Base-by-base conservation (phyloP, 2,329 filamentous ascomycete species). In the Bipolaris cookei region DNA sequence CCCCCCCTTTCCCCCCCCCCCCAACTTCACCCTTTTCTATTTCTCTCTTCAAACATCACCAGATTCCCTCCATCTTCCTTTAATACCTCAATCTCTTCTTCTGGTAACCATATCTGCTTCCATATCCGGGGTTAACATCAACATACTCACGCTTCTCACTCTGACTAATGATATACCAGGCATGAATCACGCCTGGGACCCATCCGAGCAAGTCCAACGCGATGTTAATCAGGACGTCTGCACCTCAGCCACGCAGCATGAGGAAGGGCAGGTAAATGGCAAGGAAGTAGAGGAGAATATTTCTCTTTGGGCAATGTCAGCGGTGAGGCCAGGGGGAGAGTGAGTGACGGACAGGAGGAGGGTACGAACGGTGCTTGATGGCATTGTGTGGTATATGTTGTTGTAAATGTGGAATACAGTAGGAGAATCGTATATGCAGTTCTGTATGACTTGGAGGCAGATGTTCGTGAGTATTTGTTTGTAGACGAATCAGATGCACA, bases 201-300 rank as follows among this genome's bases (percentile, higher is more conserved):
- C 71, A 76, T 10, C 76, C 78, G 5, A 80, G 59, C 14, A 76
- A 65, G 10, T 60, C 68, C 8, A 80, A 62, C 11, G 61, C 61
- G 38, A 80, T 75, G 57, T 79, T 80, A 61, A 80, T 79, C 18
- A 78, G 53, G 21, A 80, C 64, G 45, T 80, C 77, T 6, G 68
- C 70, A 23, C 68, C 68, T 51, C 77, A 79, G 30, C 76, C 78
- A 3, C 70, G 67, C 51, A 75, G 73, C 16, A 80, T 71, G 1
- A 80, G 54, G 6, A 77, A 77, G 18, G 79, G 78, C 1, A 79
- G 11, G 51, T 65, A 71, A 37, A 74, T 64, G 2, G 67, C 72
- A 50, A 74, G 58, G 54, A 74, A 71, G 62, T 74, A 74, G 54
- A 73, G 66, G 14, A 65, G 62, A 18, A 73, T 51, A 30, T 65